Percentiles rank a stretch among this genome's conserved stretches.
Evolutionary conservation across 2,329 filamentous ascomycete species (phyloP).

Genomic region (Ceratocystis papillata): DNA sequence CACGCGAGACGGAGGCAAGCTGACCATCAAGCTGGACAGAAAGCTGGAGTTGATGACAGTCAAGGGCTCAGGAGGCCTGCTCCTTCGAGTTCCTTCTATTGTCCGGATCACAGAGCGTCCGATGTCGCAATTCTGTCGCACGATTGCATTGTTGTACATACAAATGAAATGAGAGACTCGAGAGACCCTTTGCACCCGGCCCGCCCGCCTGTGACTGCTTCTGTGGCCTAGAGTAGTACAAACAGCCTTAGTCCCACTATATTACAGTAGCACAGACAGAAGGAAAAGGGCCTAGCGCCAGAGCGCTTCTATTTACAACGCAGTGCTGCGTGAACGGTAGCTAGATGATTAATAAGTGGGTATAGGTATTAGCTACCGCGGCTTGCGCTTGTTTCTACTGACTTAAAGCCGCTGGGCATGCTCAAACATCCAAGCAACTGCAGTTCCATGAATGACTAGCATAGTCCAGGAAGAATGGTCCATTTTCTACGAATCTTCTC

Average conservation of each 20-base stretch:
- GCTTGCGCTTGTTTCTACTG: too few relatives aligned
- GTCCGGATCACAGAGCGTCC: neutral
- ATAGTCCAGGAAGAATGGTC: constrained; percentile 54
- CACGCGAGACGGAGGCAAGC: neutral
- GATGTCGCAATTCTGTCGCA: too few relatives aligned
- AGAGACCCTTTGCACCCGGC: neutral
- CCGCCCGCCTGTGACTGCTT: neutral
- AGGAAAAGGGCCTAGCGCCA: neutral
- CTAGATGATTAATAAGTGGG: too few relatives aligned
- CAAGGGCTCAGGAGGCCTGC: too few relatives aligned
- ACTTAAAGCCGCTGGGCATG: too few relatives aligned
- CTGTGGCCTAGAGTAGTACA: neutral
- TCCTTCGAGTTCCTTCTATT: neutral
- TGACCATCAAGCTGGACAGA: neutral
- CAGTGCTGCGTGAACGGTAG: neutral
- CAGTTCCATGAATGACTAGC: constrained; percentile 17
- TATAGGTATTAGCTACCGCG: too few relatives aligned
- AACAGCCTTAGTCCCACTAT: neutral
- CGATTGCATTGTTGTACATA: neutral
- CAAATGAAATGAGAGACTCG: neutral
- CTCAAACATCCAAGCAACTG: neutral
- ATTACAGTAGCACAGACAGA: neutral
- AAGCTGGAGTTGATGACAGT: too few relatives aligned
- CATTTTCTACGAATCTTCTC: constrained; percentile 65
- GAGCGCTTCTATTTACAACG: neutral